Percentiles rank a stretch among this genome's conserved stretches.
phyloP scores from a whole-genome alignment of 2,329 filamentous ascomycete genomes.

The Cladophialophora psammophila region DNA sequence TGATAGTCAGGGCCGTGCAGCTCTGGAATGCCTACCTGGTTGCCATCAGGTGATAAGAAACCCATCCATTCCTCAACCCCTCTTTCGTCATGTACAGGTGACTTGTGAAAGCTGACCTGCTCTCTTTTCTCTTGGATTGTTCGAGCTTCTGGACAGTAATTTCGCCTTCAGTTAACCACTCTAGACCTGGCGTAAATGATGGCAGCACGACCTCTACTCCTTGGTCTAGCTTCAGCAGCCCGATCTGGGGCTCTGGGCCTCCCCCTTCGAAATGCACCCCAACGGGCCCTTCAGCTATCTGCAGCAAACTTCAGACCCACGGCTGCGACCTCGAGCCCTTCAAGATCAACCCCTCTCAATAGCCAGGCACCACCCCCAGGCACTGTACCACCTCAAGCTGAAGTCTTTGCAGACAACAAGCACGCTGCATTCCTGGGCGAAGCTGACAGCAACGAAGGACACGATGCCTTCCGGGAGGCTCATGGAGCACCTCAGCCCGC shows the following conservation, averaged over 20 bases:
- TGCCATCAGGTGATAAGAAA: neutral
- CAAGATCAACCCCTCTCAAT: slow-evolving; percentile 12
- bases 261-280: neutral
- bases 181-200: slow-evolving; percentile 13
- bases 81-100: slow-evolving; percentile 12
- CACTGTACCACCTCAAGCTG: slow-evolving; percentile 14
- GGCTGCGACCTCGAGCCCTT: slow-evolving; percentile 18
- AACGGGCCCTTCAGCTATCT: slow-evolving; percentile 23
- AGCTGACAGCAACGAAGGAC: slow-evolving; percentile 37
- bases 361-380: slow-evolving; percentile 22
- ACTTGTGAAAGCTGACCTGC: neutral
- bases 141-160: neutral
- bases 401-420: slow-evolving; percentile 22
- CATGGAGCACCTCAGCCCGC: slow-evolving; percentile 27
- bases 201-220: slow-evolving; percentile 31
- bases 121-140: neutral
- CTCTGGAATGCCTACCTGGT: slow-evolving; percentile 1
- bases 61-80: slow-evolving; percentile 7
- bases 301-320: slow-evolving; percentile 15
- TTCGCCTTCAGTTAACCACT: neutral
- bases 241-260: slow-evolving; percentile 5
- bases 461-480: slow-evolving; percentile 27
- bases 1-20: neutral
- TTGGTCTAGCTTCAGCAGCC: slow-evolving; percentile 19
- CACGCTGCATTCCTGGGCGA: slow-evolving; percentile 38